phyloP scores from a whole-genome alignment of 768 basidiomycete species.

The Obba rivulosa region DNA sequence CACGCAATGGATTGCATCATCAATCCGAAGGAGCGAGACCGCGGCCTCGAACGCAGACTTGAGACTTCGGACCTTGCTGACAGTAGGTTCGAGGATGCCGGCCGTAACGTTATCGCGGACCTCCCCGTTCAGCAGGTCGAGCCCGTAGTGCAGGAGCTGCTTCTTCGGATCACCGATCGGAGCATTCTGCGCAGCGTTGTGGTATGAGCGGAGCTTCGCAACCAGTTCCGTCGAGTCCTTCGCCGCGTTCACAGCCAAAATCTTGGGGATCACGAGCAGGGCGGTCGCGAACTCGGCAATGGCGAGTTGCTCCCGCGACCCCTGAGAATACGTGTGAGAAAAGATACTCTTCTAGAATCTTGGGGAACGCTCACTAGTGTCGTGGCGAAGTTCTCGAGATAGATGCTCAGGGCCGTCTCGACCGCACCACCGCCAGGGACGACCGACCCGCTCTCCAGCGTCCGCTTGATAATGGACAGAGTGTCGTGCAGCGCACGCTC shows the following conservation, averaged over 20 bases:
- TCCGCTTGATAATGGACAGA: constrained; percentile 92
- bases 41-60: constrained; percentile 98
- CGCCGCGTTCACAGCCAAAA: constrained; percentile 94
- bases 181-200: constrained; percentile 94
- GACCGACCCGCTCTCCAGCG: constrained; percentile 91
- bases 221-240: constrained; percentile 98
- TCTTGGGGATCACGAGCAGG: constrained; percentile 92
- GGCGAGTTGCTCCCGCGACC: constrained; percentile 95
- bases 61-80: constrained; percentile 95
- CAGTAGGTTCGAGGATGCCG: constrained; percentile 92
- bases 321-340: constrained; percentile 42
- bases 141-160: constrained; percentile 82
- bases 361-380: constrained; percentile 64
- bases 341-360: not conserved
- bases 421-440: constrained; percentile 98
- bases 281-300: constrained; percentile 98
- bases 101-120: constrained; percentile 92
- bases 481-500: constrained; percentile 94
- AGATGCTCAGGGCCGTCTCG: constrained; percentile 94
- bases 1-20: constrained; percentile 90
- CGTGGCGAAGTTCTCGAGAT: constrained; percentile 97
- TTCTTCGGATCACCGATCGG: constrained; percentile 89
- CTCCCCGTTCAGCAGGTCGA: constrained; percentile 91
- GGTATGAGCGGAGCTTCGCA: constrained; percentile 93
- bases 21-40: constrained; percentile 89